These are phyloP conservation scores for Venturia pyrina DNA, from an alignment of 2,329 filamentous ascomycete genomes.

Conservation along the genomic window DNA sequence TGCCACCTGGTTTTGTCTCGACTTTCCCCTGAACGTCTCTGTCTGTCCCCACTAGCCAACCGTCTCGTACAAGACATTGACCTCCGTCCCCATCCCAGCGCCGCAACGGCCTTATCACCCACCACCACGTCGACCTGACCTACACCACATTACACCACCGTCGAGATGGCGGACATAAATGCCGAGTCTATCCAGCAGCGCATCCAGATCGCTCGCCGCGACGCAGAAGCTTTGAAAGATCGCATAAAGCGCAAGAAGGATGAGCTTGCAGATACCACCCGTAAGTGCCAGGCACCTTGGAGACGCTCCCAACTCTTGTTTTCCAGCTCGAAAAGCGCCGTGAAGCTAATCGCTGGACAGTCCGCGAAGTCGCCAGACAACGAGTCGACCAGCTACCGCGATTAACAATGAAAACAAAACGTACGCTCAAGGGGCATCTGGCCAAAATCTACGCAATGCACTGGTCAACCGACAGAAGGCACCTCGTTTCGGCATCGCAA, in stretches of 20 bases:
- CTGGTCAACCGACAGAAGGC: constrained; percentile 96
- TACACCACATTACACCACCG: neutral
- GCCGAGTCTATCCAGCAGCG: constrained; percentile 20
- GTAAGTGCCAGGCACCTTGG: constrained; percentile 50
- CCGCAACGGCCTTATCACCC: neutral
- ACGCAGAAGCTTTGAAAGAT: constrained; percentile 96
- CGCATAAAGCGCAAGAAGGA: constrained; percentile 99
- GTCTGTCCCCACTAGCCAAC: neutral
- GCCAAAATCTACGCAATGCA: constrained; percentile 99
- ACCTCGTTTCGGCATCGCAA: constrained; percentile 94
- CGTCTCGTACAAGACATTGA: neutral
- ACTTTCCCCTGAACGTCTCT: neutral
- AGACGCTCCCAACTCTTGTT: neutral
- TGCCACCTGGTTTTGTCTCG: neutral
- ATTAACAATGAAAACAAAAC: constrained; percentile 95
- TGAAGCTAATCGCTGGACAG: constrained; percentile 36
- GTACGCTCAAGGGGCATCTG: constrained; percentile 92
- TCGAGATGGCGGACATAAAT: constrained; percentile 10
- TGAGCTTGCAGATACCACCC: constrained; percentile 93
- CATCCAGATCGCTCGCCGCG: constrained; percentile 94
- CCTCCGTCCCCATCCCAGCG: constrained; percentile 1
- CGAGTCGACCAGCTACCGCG: constrained; percentile 85
- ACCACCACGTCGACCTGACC: neutral
- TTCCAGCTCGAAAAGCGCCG: neutral
- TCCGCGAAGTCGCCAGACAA: constrained; percentile 84